Evolutionary conservation across 352 stramenopile genomes (phyloP), one percentile per base, ranked within the genome.

Genomic region (Discostella stelligera): DNA sequence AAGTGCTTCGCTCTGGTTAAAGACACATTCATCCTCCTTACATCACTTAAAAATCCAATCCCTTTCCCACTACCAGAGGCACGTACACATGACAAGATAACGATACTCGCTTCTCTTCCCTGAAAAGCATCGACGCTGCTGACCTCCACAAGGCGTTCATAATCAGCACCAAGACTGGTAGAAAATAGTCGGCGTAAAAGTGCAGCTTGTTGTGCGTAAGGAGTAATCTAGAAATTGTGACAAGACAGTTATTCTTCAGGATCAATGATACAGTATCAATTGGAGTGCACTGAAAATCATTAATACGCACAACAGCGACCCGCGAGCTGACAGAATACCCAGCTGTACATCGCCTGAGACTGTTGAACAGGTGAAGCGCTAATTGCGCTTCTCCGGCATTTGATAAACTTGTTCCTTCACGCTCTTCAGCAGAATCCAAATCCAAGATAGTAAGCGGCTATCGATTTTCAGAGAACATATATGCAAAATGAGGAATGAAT

Each of bases 71-170:
- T 89, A 32, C 77, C 79, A 66, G 93, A 96, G 44, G 91, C 94
- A 59, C 96, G 92, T 27, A 98, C 96, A 59, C 97, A 97, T 23
- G 95, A 98, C 25, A 99, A 94, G 39, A 98, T 93, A 0, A 99
- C 91, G 46, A 98, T 93, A 48, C 95, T 93, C 44, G 97, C 97
- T 76, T 98, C 96, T 53, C 96, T 94, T 20, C 96, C 96, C 76
- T 98, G 96, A 78, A 98, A 98, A 59, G 96, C 96, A 89, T 98
- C 96, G 55, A 98, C 97, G 6, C 96, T 98, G 49, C 90, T 90
- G 2, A 93, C 74, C 66, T 94, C 89, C 1, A 91, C 83, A 56
- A 83, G 83, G 54, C 74, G 67, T 56, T 83, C 56, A 52, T 86
- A 76, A 3, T 71, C 64, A 44, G 52, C n/a, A 25, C 83, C 83